Evolutionary conservation across 108 stramenopile genomes (phyloP).

Genomic region (Skeletonema costatum): DNA sequence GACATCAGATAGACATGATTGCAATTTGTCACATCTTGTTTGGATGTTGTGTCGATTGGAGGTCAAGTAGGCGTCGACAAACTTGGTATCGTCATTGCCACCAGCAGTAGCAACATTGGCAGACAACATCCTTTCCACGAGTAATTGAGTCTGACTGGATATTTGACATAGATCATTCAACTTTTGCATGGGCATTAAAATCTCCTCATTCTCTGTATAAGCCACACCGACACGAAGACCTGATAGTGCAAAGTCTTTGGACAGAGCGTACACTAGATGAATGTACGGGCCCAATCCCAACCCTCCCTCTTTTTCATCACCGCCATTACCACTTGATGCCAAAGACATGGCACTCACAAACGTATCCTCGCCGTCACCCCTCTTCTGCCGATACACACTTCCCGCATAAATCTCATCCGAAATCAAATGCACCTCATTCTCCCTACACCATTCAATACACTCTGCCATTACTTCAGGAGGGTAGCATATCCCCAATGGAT

Average conservation of each 20-base stretch:
- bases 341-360: constrained; percentile 70
- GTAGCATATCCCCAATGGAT: constrained; percentile 85
- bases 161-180: constrained; percentile 86
- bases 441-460: constrained; percentile 81
- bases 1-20: constrained; percentile 56
- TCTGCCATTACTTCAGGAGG: constrained; percentile 71
- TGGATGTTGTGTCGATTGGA: constrained; percentile 59
- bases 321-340: constrained; percentile 24
- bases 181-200: constrained; percentile 75
- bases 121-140: constrained; percentile 68
- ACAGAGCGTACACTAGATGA: constrained; percentile 83
- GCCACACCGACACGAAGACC: constrained; percentile 83
- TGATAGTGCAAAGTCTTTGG: constrained; percentile 89
- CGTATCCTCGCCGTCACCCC: constrained; percentile 26
- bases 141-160: constrained; percentile 77
- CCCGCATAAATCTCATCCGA: constrained; percentile 92
- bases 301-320: constrained; percentile 1
- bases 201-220: constrained; percentile 81
- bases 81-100: constrained; percentile 16
- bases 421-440: constrained; percentile 78
- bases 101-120: constrained; percentile 24
- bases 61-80: constrained; percentile 59
- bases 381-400: constrained; percentile 49
- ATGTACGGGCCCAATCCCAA: constrained; percentile 76
- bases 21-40: constrained; percentile 58